Percentiles rank a stretch among this genome's conserved stretches.
phyloP scores from a whole-genome alignment of 2,329 filamentous ascomycete genomes.

The Arthrobotrys pseudoclavata region DNA sequence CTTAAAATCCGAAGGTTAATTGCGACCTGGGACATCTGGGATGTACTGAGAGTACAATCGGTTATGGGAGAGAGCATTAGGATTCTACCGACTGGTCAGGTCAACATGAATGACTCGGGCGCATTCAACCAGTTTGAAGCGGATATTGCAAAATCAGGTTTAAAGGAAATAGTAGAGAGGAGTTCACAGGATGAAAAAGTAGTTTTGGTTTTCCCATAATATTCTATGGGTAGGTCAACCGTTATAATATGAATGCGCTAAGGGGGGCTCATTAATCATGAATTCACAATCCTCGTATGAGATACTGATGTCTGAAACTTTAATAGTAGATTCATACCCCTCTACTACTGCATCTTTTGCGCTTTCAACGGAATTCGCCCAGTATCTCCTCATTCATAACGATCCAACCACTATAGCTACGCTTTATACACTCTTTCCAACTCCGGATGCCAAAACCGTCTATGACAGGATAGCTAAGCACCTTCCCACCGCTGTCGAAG shows the following conservation, averaged over 20 bases:
- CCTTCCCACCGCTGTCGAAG: constrained; percentile 6
- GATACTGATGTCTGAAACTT: not conserved
- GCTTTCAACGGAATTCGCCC: constrained; percentile 33
- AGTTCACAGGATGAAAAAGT: not conserved
- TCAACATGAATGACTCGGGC: constrained; percentile 18
- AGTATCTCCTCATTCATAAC: constrained; percentile 46
- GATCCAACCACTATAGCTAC: constrained; percentile 30
- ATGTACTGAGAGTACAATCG: constrained; percentile 22
- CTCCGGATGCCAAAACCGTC: constrained; percentile 12
- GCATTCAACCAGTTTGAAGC: constrained; percentile 17
- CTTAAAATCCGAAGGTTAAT: constrained; percentile 13
- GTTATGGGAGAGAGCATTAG: constrained; percentile 26
- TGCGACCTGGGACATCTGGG: constrained; percentile 43
- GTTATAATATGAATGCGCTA: not conserved
- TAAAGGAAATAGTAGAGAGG: not conserved
- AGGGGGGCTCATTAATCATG: no score
- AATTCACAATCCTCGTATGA: no score
- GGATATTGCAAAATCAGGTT: constrained; percentile 18
- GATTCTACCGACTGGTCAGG: constrained; percentile 26
- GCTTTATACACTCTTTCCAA: constrained; percentile 21
- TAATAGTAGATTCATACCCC: constrained; percentile 22
- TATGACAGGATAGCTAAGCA: constrained; percentile 37
- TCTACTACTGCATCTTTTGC: constrained; percentile 18
- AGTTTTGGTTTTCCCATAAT: not conserved
- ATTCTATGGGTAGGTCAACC: not conserved